Evolutionary conservation across 176 grass and related monocot genomes (phyloP).

Genomic region (Olyra latifolia): DNA sequence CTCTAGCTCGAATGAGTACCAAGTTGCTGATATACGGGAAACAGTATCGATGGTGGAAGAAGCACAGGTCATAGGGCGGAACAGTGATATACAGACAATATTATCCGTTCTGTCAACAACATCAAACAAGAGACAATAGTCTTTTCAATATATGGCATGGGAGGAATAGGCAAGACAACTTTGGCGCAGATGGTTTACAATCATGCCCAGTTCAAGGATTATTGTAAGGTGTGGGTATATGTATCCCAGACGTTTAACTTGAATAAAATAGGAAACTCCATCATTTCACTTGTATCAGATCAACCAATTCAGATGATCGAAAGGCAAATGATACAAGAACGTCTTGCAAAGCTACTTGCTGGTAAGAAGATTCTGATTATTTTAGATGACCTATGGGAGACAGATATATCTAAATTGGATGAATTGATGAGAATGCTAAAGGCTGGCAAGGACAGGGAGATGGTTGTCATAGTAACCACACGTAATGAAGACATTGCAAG

Average conservation of each 20-base stretch:
- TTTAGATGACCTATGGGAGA: conserved; percentile 49
- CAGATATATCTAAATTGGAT: too few relatives aligned
- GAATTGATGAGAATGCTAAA: neutral
- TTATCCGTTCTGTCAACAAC: too few relatives aligned
- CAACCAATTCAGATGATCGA: neutral
- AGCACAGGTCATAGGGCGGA: too few relatives aligned
- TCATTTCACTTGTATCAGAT: neutral
- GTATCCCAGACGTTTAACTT: neutral
- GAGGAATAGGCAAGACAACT: conserved; percentile 14
- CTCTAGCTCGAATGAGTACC: too few relatives aligned
- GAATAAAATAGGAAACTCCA: neutral
- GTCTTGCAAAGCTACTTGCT: neutral
- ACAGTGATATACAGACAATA: too few relatives aligned
- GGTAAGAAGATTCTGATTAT: conserved; percentile 5
- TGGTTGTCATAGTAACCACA: conserved; percentile 35
- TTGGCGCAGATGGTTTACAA: conserved; percentile 8
- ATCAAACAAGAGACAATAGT: too few relatives aligned
- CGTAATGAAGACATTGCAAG: neutral
- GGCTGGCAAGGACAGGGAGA: neutral
- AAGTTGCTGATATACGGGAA: too few relatives aligned
- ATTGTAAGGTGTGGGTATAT: neutral
- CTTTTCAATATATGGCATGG: conserved; percentile 11
- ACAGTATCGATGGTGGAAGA: too few relatives aligned
- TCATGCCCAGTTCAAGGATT: neutral
- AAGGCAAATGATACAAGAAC: neutral